Evolutionary conservation across 768 basidiomycete genomes (phyloP).

Genomic region (Gautieria morchelliformis): DNA sequence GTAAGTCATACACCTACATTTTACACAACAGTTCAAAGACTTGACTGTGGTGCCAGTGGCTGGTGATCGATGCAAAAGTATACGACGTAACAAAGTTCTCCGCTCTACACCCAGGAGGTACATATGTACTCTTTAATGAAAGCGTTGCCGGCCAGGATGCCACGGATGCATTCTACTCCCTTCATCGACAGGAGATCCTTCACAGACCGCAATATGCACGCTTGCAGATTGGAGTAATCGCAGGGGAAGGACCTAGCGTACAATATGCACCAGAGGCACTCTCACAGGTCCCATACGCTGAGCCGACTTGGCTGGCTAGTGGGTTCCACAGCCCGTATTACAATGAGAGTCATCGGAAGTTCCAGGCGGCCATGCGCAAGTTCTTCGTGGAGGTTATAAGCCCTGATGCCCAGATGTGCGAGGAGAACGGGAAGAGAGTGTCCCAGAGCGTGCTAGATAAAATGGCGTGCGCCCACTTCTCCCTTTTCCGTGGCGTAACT

Average conservation of each 20-base stretch:
- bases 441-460: conserved; percentile 79
- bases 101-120: conserved; percentile 76
- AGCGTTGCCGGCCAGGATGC: conserved; percentile 67
- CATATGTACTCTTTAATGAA: conserved; percentile 58
- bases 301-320: conserved; percentile 68
- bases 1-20: conserved; percentile 30
- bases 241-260: conserved; percentile 48
- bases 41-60: conserved; percentile 44
- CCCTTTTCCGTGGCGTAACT: background rate
- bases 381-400: conserved; percentile 69
- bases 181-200: conserved; percentile 79
- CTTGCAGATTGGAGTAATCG: conserved; percentile 54
- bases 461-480: conserved; percentile 48
- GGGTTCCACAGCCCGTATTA: conserved; percentile 74
- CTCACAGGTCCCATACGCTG: conserved; percentile 75
- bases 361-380: conserved; percentile 66
- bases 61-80: conserved; percentile 72
- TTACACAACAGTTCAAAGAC: too few relatives aligned
- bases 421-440: conserved; percentile 81
- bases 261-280: conserved; percentile 50
- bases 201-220: conserved; percentile 62
- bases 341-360: conserved; percentile 58
- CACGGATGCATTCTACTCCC: conserved; percentile 73
- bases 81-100: conserved; percentile 78
- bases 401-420: conserved; percentile 67